Base-by-base conservation (phyloP, 2,329 filamentous ascomycete species). In the Sordariomycetes sp. region DNA sequence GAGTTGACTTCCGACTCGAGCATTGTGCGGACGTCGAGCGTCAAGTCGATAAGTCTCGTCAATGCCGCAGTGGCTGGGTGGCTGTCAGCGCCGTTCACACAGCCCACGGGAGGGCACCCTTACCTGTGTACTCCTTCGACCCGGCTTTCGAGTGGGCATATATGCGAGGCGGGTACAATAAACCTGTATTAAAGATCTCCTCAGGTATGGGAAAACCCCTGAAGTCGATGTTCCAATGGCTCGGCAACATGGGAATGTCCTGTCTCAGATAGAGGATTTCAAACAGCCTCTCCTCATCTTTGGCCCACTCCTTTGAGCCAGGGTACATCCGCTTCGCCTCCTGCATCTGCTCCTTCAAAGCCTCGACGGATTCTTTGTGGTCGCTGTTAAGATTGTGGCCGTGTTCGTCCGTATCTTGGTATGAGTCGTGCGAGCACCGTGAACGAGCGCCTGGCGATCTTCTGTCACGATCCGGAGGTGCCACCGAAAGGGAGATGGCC, bases 291-390 rank as follows among this genome's bases (percentile, higher is more conserved):
- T 63, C 59, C 42, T 74, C 72, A n/a, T 64, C 64, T 8, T 58
- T 51, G 19, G 72, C 59, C 69, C 72, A 75, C 35, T 61, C 54
- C 30, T 59, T 61, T 26, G 68, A 58, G 17, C 59, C 58, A 0
- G 59, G 59, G 34, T 61, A 65, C 2, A 51, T 44, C 19, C 44
- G 36, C 48, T 61, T 68, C 44, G 70, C 62, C 27, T 50, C 45
- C 41, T 66, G 58, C 49, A 72, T 63, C 37, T 66, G 55, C 8
- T 54, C 33, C 15, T 11, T 18, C 18, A 39, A 28, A n/a, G n/a
- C n/a, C n/a, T n/a, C n/a, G n/a, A n/a, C n/a, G 12, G 6, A 28
- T 12, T n/a, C 26, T 9, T 28, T 10, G 26, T 28, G 6, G 8
- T 15, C 7, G 9, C 12, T 6, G 15, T 15, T 8, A 24, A 24